Percentiles rank a stretch among this genome's conserved stretches.
Evolutionary conservation across 1,284 basidiomycete species (phyloP).

Genomic region (Ustilago nuda): DNA sequence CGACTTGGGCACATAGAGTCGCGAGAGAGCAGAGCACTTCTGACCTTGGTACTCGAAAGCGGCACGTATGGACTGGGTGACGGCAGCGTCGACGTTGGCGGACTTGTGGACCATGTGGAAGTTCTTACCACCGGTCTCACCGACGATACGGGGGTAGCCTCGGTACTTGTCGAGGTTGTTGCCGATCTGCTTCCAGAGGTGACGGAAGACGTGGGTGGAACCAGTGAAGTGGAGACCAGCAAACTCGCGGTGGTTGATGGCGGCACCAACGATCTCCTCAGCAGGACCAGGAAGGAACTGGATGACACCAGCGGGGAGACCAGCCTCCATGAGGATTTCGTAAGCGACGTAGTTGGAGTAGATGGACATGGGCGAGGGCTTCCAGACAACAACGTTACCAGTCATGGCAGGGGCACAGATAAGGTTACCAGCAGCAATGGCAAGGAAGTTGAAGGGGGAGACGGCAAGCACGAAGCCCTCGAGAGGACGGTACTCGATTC

Average conservation of each 20-base stretch:
- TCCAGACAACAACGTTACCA: conserved; percentile 96
- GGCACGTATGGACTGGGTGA: conserved; percentile 85
- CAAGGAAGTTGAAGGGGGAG: conserved; percentile 92
- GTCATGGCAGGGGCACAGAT: conserved; percentile 83
- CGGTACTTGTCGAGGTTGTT: conserved; percentile 76
- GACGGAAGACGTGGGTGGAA: conserved; percentile 85
- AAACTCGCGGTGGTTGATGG: conserved; percentile 80
- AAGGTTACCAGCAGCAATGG: conserved; percentile 65
- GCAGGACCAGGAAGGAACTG: conserved; percentile 84
- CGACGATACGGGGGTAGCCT: conserved; percentile 94
- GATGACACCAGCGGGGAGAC: conserved; percentile 92
- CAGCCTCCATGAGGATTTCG: conserved; percentile 92
- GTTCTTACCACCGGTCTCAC: conserved; percentile 94
- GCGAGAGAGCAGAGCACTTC: conserved; percentile 94
- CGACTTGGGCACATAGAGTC: conserved; percentile 87
- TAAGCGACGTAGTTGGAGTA: conserved; percentile 94
- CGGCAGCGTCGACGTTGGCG: conserved; percentile 88
- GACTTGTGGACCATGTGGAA: conserved; percentile 92
- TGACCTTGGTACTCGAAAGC: conserved; percentile 99
- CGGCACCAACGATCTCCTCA: conserved; percentile 60
- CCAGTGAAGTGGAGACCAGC: conserved; percentile 96
- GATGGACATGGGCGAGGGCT: conserved; percentile 93
- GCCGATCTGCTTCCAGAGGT: conserved; percentile 97
- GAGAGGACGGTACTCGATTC: conserved; percentile 92
- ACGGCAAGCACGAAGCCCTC: conserved; percentile 98